Evolutionary conservation across 768 basidiomycete species (phyloP).

Genomic region (Chalciporus piperatus): DNA sequence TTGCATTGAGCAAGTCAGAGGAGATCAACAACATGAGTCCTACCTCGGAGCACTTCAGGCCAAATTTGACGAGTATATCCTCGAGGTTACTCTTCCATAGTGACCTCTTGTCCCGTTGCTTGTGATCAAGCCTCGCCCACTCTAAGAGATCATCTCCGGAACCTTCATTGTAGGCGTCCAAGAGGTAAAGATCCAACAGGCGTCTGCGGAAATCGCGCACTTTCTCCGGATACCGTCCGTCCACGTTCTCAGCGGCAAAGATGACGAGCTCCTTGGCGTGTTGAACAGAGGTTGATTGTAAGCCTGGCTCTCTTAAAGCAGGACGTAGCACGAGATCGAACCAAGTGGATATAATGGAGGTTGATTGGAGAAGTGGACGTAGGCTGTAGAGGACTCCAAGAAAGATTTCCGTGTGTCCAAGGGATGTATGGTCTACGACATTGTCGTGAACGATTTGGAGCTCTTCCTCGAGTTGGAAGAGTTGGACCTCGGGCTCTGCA

Average conservation of each 20-base stretch:
- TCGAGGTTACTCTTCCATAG: conserved; percentile 81
- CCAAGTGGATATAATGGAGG: conserved; percentile 73
- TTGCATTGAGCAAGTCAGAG: conserved; percentile 4
- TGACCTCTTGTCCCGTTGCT: conserved; percentile 55
- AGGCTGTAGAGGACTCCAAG: conserved; percentile 65
- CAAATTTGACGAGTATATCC: conserved; percentile 67
- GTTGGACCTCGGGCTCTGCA: conserved; percentile 41
- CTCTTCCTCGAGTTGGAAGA: conserved; percentile 61
- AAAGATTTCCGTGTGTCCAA: conserved; percentile 63
- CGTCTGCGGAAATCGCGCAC: conserved; percentile 64
- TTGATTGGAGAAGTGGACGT: conserved; percentile 55
- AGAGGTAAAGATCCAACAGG: conserved; percentile 71
- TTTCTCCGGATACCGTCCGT: conserved; percentile 45
- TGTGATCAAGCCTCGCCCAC: conserved; percentile 64
- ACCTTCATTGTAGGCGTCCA: conserved; percentile 74
- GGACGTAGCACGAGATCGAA: conserved; percentile 79
- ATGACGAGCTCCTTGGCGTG: conserved; percentile 74
- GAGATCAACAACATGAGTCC: conserved; percentile 24
- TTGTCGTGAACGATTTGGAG: conserved; percentile 63
- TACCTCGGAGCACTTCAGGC: conserved; percentile 62
- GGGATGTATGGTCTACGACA: conserved; percentile 59
- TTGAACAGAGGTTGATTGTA: conserved; percentile 54
- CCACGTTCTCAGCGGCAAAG: conserved; percentile 51
- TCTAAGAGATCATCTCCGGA: conserved; percentile 74
- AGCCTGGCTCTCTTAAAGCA: conserved; percentile 69